Evolutionary conservation across 805 yeast species (phyloP).

Genomic region (Candida morakotiae): DNA sequence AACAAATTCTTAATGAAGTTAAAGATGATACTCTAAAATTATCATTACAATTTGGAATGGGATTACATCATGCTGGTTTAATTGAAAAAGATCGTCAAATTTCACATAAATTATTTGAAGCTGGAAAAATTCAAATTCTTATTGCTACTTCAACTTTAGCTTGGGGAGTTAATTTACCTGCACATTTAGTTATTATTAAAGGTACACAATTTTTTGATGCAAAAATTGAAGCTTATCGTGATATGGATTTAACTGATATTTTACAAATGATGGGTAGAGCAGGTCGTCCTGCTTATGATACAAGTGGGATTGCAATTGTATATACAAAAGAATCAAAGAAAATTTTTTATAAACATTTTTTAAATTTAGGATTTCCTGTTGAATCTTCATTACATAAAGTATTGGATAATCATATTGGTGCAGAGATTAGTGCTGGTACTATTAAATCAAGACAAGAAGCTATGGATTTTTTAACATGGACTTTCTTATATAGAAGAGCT

Average conservation of each 20-base stretch:
- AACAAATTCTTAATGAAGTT: constrained; percentile 46
- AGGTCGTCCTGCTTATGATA: constrained; percentile 78
- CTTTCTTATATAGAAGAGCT: constrained; percentile 68
- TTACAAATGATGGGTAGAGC: constrained; percentile 86
- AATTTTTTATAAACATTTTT: constrained; percentile 70
- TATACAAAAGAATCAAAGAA: constrained; percentile 74
- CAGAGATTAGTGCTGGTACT: constrained; percentile 71
- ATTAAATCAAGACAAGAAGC: constrained; percentile 64
- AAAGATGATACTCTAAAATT: constrained; percentile 80
- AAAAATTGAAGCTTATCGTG: constrained; percentile 64
- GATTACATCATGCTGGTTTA: constrained; percentile 78
- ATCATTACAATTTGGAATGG: constrained; percentile 75
- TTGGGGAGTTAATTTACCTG: constrained; percentile 85
- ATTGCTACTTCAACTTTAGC: constrained; percentile 82
- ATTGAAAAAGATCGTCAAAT: constrained; percentile 69
- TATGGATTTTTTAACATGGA: constrained; percentile 72
- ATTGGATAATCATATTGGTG: constrained; percentile 77
- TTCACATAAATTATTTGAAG: constrained; percentile 66
- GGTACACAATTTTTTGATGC: constrained; percentile 69
- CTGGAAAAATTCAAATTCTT: constrained; percentile 66
- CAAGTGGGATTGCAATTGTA: constrained; percentile 72
- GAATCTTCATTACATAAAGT: constrained; percentile 76
- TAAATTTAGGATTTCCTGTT: constrained; percentile 79
- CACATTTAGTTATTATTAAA: constrained; percentile 72
- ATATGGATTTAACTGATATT: constrained; percentile 80